phyloP scores from a whole-genome alignment of 805 yeast species.

The Brettanomyces naardenensis region DNA sequence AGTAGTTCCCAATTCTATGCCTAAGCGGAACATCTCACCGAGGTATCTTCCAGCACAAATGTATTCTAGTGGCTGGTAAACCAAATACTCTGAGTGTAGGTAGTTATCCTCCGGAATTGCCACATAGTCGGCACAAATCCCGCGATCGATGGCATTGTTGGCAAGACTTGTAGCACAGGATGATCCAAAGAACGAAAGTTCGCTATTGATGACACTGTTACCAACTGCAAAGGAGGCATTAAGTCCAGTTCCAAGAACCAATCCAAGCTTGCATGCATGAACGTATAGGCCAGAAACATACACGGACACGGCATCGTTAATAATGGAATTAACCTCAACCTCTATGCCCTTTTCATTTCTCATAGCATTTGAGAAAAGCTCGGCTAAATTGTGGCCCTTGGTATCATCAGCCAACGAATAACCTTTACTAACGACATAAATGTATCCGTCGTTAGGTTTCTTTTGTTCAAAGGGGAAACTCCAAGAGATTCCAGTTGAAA shows the following conservation, averaged over 20 bases:
- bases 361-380: constrained; percentile 29
- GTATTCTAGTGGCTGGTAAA: constrained; percentile 51
- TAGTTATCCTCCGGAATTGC: constrained; percentile 10
- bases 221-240: constrained; percentile 40
- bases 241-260: constrained; percentile 65
- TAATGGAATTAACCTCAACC: constrained; percentile 35
- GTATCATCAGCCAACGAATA: constrained; percentile 37
- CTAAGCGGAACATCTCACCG: constrained; percentile 43
- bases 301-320: constrained; percentile 62
- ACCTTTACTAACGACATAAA: constrained; percentile 56
- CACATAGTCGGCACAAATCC: constrained; percentile 1
- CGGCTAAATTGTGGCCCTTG: constrained; percentile 32
- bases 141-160: neutral
- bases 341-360: constrained; percentile 21
- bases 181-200: constrained; percentile 47
- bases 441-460: constrained; percentile 34
- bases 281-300: constrained; percentile 41
- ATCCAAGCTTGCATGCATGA: constrained; percentile 34
- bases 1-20: constrained; percentile 24
- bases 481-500: constrained; percentile 46
- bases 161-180: constrained; percentile 26
- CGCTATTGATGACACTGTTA: constrained; percentile 31
- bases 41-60: constrained; percentile 49
- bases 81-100: constrained; percentile 12
- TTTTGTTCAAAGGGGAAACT: constrained; percentile 44